phyloP scores from a whole-genome alignment of 2,329 filamentous ascomycete genomes.

The Thelonectria olida region DNA sequence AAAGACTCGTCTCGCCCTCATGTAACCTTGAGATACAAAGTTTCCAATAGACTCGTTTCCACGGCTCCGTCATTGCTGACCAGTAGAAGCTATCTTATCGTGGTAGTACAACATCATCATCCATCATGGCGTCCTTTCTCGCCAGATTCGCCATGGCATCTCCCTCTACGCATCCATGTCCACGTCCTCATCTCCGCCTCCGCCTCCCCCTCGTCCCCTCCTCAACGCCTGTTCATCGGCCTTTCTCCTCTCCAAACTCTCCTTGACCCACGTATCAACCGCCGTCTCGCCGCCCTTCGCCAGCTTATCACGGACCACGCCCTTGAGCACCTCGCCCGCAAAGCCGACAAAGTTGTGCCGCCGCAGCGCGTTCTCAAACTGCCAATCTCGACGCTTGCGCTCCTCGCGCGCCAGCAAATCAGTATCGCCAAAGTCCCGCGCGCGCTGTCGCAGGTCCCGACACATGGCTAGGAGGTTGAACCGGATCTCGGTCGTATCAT shows the following conservation, averaged over 20 bases:
- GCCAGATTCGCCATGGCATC: neutral
- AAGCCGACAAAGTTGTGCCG: slow-evolving; percentile 98
- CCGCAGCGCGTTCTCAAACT: slow-evolving; percentile 92
- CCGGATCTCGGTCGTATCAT: slow-evolving; percentile 86
- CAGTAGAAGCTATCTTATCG: slow-evolving; percentile 9
- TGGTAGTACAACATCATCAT: neutral
- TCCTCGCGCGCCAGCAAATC: slow-evolving; percentile 84
- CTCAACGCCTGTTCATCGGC: slow-evolving; percentile 47
- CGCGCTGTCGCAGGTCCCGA: slow-evolving; percentile 79
- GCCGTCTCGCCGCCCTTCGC: slow-evolving; percentile 68
- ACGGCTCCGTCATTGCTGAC: neutral
- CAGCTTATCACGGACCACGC: slow-evolving; percentile 80
- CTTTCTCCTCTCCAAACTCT: slow-evolving; percentile 67
- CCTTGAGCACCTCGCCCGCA: slow-evolving; percentile 88
- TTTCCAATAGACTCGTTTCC: neutral
- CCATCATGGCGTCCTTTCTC: slow-evolving; percentile 3
- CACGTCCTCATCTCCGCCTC: slow-evolving; percentile 49
- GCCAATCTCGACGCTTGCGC: slow-evolving; percentile 85
- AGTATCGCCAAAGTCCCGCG: slow-evolving; percentile 82
- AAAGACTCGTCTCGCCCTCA: neutral
- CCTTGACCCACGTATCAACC: slow-evolving; percentile 78
- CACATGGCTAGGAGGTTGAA: slow-evolving; percentile 97
- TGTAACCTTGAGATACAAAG: neutral
- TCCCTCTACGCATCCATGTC: slow-evolving; percentile 49
- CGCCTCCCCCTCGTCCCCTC: slow-evolving; percentile 45